A percentile compares a stretch with the other conserved stretches of the same genome.
phyloP scores from a whole-genome alignment of 179 eudicot species.

The Camellia oleifera region DNA sequence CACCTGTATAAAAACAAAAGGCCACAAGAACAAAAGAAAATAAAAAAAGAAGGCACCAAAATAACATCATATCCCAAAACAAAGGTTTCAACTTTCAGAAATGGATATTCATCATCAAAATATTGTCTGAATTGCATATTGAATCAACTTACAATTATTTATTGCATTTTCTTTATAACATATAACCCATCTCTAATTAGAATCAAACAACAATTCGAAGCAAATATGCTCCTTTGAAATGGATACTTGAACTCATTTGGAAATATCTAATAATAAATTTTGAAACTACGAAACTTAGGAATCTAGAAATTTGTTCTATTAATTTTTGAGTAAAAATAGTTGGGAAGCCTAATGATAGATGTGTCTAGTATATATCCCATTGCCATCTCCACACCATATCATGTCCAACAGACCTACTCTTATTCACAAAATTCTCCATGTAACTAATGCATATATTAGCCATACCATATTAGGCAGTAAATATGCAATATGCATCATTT shows the following conservation, averaged over 20 bases:
- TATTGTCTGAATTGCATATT: background rate
- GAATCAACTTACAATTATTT: background rate
- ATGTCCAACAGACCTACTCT: no score
- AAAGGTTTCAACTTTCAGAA: background rate
- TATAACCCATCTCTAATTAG: background rate
- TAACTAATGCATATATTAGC: background rate
- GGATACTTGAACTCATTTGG: background rate
- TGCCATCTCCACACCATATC: background rate
- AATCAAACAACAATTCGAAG: background rate
- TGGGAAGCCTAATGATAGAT: background rate
- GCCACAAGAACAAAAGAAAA: background rate
- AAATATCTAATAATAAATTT: background rate
- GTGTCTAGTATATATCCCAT: background rate
- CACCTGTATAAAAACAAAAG: conserved; percentile 35
- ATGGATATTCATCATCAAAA: background rate
- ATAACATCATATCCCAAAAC: background rate
- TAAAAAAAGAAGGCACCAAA: background rate
- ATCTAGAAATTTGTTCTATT: background rate
- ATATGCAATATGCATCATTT: background rate
- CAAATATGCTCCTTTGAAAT: background rate
- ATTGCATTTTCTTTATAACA: background rate
- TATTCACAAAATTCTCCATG: no score
- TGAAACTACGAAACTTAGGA: background rate
- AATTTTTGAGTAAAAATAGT: background rate
- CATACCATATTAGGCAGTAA: background rate